Conservation (phyloP, 139 green algal species). For the Raphidocelis subcapitata region DNA sequence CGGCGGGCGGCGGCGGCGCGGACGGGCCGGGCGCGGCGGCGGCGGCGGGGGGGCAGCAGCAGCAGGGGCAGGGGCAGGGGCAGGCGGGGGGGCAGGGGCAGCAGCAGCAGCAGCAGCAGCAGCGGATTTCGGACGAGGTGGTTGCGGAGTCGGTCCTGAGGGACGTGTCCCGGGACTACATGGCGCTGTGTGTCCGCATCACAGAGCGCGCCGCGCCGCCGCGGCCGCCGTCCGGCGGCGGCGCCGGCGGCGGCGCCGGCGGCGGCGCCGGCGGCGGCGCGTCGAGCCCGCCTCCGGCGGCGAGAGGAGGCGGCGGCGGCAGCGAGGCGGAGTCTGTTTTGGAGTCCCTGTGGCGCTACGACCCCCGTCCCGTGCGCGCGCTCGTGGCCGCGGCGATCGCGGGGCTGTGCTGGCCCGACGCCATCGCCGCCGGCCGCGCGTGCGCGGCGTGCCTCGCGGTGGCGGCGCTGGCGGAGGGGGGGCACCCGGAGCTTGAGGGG, state of each 20-base stretch:
- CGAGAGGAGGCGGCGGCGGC: background rate
- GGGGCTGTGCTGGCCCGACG: conserved; percentile 75
- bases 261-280: conserved; percentile 5
- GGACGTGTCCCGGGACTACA: conserved; percentile 70
- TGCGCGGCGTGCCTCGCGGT: conserved; percentile 21
- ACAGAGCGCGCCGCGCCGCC: background rate
- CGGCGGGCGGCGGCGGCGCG: background rate
- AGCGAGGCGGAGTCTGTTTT: conserved; percentile 30
- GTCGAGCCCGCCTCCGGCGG: background rate
- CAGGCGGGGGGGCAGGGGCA: background rate
- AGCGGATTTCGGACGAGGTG: conserved; percentile 53
- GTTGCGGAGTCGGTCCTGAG: conserved; percentile 60
- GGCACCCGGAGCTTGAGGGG: conserved; percentile 37
- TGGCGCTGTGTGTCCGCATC: conserved; percentile 43
- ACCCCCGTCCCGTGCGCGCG: conserved; percentile 42
- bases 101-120: conserved; percentile 16
- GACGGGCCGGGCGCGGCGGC: background rate
- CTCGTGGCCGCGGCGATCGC: conserved; percentile 46
- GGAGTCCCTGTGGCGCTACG: conserved; percentile 46
- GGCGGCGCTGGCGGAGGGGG: conserved; percentile 24
- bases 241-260: background rate
- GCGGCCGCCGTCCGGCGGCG: background rate
- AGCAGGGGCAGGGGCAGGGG: background rate
- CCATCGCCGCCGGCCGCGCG: background rate
- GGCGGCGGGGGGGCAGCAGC: background rate